A percentile compares a stretch with the other conserved stretches of the same genome.
These are phyloP conservation scores for Maudiozyma barnettii DNA, from an alignment of 805 yeast genomes.

Conservation along the genomic window DNA sequence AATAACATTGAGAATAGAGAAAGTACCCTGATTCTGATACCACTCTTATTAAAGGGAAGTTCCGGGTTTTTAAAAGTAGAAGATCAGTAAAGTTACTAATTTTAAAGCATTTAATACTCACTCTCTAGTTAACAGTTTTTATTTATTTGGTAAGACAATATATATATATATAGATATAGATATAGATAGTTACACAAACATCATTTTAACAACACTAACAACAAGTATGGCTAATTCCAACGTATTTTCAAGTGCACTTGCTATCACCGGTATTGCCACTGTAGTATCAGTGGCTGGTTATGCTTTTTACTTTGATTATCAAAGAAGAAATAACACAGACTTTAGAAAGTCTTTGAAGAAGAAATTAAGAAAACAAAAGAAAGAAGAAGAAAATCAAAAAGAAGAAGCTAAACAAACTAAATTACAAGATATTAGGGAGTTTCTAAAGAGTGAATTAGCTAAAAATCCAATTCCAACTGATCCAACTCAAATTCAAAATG, in stretches of 20 bases:
- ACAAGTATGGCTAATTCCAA: conserved; percentile 1
- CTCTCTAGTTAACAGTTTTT: no score
- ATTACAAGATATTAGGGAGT: conserved; percentile 50
- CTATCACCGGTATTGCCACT: conserved; percentile 17
- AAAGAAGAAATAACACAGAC: conserved; percentile 71
- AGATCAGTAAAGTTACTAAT: no score
- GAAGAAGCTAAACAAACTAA: conserved; percentile 46
- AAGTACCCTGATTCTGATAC: no score
- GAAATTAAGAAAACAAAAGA: conserved; percentile 53
- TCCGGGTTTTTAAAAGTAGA: no score
- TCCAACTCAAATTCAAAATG: conserved; percentile 60
- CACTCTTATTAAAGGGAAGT: no score
- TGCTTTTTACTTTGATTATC: conserved; percentile 84
- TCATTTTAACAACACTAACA: not conserved
- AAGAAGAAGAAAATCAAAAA: conserved; percentile 35
- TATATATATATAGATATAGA: no score
- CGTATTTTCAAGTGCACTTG: conserved; percentile 38
- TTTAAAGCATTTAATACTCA: no score
- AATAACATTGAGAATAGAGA: not conserved
- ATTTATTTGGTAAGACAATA: no score
- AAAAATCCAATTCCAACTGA: conserved; percentile 71
- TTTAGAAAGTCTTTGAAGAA: conserved; percentile 72
- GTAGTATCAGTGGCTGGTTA: conserved; percentile 59
- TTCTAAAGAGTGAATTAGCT: conserved; percentile 54
- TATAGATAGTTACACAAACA: no score